Conservation (phyloP, 495 filamentous ascomycete genomes). For the Choiromyces venosus region DNA sequence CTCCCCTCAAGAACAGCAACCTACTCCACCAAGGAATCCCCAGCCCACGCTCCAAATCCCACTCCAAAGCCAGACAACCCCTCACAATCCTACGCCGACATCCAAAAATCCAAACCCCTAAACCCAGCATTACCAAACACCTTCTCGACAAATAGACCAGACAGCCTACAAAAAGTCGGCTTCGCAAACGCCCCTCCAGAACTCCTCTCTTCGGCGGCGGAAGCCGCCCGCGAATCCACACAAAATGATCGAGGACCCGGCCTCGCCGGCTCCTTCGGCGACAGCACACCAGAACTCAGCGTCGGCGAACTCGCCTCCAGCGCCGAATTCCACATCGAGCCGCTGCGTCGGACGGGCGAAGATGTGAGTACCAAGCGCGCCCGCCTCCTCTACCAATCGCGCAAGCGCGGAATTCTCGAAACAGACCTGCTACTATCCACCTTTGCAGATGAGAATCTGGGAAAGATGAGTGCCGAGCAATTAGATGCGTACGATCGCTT, state of each 20-base stretch:
- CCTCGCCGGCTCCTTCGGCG: constrained; percentile 26
- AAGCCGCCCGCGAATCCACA: not conserved
- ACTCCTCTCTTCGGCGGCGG: constrained; percentile 44
- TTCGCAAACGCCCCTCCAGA: constrained; percentile 57
- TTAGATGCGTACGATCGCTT: constrained; percentile 84
- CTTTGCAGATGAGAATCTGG: constrained; percentile 76
- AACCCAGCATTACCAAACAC: constrained; percentile 61
- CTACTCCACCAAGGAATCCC: constrained; percentile 40
- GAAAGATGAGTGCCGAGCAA: constrained; percentile 63
- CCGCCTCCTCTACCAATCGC: constrained; percentile 89
- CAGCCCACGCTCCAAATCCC: not conserved
- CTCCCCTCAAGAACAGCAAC: constrained; percentile 45
- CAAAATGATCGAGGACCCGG: constrained; percentile 8
- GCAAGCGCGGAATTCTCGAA: constrained; percentile 93
- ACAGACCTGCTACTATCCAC: constrained; percentile 93
- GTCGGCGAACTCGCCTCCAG: constrained; percentile 87
- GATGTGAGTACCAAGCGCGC: constrained; percentile 77
- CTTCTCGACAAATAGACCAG: constrained; percentile 52
- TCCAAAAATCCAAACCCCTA: constrained; percentile 53
- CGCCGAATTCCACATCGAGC: constrained; percentile 83
- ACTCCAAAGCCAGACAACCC: not conserved
- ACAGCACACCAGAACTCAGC: constrained; percentile 57
- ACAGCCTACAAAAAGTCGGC: constrained; percentile 58
- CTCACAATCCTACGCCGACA: constrained; percentile 49
- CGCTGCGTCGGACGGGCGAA: constrained; percentile 72